phyloP scores from a whole-genome alignment of 805 yeast genomes.

The Scheffersomyces lignosus region DNA sequence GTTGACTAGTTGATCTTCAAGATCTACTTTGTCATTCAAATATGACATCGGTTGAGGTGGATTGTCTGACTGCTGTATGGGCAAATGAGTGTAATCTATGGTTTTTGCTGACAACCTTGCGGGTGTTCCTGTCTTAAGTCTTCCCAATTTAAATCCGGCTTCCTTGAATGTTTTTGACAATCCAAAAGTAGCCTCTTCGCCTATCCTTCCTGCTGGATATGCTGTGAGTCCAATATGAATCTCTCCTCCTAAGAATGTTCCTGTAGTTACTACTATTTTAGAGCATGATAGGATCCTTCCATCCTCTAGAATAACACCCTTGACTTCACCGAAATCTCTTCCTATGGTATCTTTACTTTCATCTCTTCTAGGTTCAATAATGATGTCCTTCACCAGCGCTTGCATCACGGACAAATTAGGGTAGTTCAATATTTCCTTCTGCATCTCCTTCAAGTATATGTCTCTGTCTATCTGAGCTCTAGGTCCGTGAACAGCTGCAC shows the following conservation, averaged over 20 bases:
- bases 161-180: conserved; percentile 72
- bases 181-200: conserved; percentile 90
- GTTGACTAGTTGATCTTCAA: conserved; percentile 54
- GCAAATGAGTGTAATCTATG: conserved; percentile 64
- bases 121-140: conserved; percentile 97
- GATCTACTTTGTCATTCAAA: conserved; percentile 66
- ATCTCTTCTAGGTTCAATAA: conserved; percentile 47
- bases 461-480: conserved; percentile 92
- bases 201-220: conserved; percentile 90
- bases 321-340: conserved; percentile 46
- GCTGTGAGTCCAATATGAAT: conserved; percentile 83
- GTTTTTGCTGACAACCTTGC: conserved; percentile 76
- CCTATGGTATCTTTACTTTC: conserved; percentile 28
- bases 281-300: conserved; percentile 62
- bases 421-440: conserved; percentile 54
- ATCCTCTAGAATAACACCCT: conserved; percentile 72
- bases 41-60: conserved; percentile 92
- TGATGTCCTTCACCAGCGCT: conserved; percentile 82
- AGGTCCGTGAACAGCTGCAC: conserved; percentile 98
- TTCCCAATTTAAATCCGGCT: conserved; percentile 80
- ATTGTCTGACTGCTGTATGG: conserved; percentile 74
- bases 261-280: conserved; percentile 87
- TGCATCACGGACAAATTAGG: conserved; percentile 59
- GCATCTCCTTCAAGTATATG: conserved; percentile 80
- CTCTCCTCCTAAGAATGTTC: conserved; percentile 93